phyloP scores from a whole-genome alignment of 2,329 filamentous ascomycete species.

The Sclerotiophoma versabilis region DNA sequence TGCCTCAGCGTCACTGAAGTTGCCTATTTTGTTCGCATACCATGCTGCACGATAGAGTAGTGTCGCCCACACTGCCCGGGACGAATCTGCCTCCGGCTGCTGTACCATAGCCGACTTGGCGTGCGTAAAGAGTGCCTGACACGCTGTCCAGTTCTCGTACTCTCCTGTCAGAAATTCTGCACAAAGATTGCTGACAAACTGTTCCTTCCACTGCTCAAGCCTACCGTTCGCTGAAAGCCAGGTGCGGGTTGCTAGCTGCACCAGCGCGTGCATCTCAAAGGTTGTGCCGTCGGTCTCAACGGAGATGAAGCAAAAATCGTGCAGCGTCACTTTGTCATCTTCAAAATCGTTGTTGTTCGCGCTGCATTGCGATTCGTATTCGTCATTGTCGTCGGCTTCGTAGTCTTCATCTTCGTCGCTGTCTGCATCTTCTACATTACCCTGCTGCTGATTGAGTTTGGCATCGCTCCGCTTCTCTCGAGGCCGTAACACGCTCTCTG shows the following conservation, averaged over 20 bases:
- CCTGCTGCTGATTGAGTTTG: no score
- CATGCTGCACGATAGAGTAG: slow-evolving; percentile 13
- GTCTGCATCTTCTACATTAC: no score
- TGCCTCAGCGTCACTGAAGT: background rate
- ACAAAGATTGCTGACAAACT: slow-evolving; percentile 38
- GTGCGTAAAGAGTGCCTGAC: slow-evolving; percentile 43
- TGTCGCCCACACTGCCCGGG: slow-evolving; percentile 1
- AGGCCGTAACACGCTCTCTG: slow-evolving; percentile 37
- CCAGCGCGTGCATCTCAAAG: slow-evolving; percentile 56
- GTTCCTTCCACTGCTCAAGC: slow-evolving; percentile 38
- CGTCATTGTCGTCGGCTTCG: no score
- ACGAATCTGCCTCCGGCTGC: background rate
- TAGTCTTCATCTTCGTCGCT: no score
- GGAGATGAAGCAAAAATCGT: slow-evolving; percentile 49
- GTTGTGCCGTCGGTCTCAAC: slow-evolving; percentile 22
- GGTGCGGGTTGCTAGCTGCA: slow-evolving; percentile 44
- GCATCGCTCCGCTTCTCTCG: slow-evolving; percentile 26
- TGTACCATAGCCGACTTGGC: slow-evolving; percentile 16
- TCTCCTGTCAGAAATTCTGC: slow-evolving; percentile 33
- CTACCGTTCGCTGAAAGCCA: slow-evolving; percentile 24
- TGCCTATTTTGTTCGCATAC: background rate
- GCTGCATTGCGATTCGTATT: no score
- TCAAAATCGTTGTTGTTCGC: slow-evolving; percentile 26
- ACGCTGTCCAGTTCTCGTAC: slow-evolving; percentile 43
- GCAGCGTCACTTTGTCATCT: slow-evolving; percentile 45